Evolutionary conservation across 140 eudicot species (phyloP).

Genomic region (Bidens hawaiensis): DNA sequence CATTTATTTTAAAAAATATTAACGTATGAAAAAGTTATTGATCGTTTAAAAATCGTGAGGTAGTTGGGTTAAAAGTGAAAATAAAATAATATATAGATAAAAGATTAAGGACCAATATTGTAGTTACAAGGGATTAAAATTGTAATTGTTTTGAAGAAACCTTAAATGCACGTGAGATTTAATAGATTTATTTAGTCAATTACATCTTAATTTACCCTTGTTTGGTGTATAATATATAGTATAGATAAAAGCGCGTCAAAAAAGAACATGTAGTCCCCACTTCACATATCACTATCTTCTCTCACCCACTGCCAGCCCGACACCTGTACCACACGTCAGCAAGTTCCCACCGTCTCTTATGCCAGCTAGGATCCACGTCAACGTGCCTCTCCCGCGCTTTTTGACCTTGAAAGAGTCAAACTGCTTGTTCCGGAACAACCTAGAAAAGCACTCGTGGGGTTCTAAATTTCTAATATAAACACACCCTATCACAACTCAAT

Average conservation of each 20-base stretch:
- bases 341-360: background rate
- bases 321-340: constrained; percentile 9
- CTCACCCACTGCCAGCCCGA: constrained; percentile 2
- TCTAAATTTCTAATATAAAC: background rate
- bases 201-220: too few species aligned
- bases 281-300: background rate
- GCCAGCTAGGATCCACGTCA: constrained; percentile 28
- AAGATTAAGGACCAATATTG: too few species aligned
- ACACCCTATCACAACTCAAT: background rate
- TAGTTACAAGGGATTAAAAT: too few species aligned
- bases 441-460: background rate
- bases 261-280: background rate
- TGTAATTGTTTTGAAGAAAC: too few species aligned
- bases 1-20: too few species aligned
- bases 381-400: background rate
- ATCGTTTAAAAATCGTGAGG: too few species aligned
- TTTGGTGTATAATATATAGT: too few species aligned
- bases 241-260: constrained; percentile 16
- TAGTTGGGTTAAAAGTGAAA: too few species aligned
- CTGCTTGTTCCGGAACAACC: constrained; percentile 8
- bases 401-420: background rate
- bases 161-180: too few species aligned
- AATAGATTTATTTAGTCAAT: too few species aligned
- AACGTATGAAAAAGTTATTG: too few species aligned
- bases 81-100: too few species aligned